These are phyloP conservation scores for Eucalyptus curtisii DNA, from an alignment of 345 rosid genomes.

Conservation along the genomic window DNA sequence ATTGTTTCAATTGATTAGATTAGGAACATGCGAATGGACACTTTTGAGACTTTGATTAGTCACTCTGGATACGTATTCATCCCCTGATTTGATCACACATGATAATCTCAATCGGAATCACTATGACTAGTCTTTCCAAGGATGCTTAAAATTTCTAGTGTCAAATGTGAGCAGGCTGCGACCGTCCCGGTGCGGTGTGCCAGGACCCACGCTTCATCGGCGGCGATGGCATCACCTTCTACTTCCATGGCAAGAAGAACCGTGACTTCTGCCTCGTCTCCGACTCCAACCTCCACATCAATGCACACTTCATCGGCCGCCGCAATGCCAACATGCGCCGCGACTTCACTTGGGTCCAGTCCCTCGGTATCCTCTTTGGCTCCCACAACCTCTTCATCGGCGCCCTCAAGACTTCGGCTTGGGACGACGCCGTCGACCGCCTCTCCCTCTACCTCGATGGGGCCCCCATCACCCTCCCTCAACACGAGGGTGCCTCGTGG, in stretches of 20 bases:
- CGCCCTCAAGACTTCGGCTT: slow-evolving; percentile 6
- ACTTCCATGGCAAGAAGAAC: slow-evolving; percentile 58
- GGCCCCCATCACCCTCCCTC: slow-evolving; percentile 1
- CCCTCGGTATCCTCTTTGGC: slow-evolving; percentile 8
- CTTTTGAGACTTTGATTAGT: neutral
- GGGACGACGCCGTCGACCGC: slow-evolving; percentile 13
- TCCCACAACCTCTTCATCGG: slow-evolving; percentile 5
- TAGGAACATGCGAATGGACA: neutral
- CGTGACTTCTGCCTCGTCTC: slow-evolving; percentile 11
- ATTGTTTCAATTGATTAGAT: neutral
- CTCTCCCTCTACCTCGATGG: slow-evolving; percentile 7
- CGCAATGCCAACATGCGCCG: neutral
- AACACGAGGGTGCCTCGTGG: neutral
- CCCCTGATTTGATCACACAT: neutral
- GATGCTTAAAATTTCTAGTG: neutral
- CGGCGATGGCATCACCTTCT: slow-evolving; percentile 55
- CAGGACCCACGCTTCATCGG: slow-evolving; percentile 66
- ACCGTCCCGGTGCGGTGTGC: slow-evolving; percentile 45
- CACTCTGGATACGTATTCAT: neutral
- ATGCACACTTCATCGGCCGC: slow-evolving; percentile 11
- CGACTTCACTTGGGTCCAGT: slow-evolving; percentile 21
- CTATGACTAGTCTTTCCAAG: neutral
- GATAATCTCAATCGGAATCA: neutral
- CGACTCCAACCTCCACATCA: slow-evolving; percentile 18
- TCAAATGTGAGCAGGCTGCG: slow-evolving; percentile 24